A percentile compares a stretch with the other conserved stretches of the same genome.
phyloP scores from a whole-genome alignment of 495 filamentous ascomycete species.

The Penicillium crystallinum region DNA sequence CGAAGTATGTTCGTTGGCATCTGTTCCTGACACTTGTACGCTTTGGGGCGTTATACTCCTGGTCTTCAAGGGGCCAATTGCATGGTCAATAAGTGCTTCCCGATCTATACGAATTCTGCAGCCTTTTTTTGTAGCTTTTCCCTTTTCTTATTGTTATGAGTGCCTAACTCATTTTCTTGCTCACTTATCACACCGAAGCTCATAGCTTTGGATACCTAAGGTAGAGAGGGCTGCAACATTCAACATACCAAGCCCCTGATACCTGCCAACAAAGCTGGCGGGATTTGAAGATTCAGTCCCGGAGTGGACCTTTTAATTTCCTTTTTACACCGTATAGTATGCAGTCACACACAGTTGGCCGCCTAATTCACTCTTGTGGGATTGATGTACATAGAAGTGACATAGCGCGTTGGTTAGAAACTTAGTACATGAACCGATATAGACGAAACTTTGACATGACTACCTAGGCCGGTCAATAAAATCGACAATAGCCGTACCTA shows the following conservation, averaged over 20 bases:
- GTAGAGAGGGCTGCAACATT: not conserved
- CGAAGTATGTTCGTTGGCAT: not conserved
- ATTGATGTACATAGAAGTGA: not conserved
- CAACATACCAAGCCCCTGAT: constrained; percentile 1
- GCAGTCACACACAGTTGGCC: not conserved
- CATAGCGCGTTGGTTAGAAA: not conserved
- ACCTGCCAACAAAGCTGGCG: not conserved
- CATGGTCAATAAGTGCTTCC: no score
- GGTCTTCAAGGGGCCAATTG: no score
- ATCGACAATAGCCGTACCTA: no score
- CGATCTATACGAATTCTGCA: no score
- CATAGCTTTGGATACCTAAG: not conserved
- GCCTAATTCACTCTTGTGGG: not conserved
- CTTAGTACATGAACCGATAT: not conserved
- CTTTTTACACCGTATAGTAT: no score
- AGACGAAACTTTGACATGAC: no score
- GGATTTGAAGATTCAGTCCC: not conserved
- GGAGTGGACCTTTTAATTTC: not conserved
- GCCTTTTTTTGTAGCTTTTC: no score
- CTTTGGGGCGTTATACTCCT: no score
- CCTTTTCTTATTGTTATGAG: no score
- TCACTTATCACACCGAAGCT: not conserved
- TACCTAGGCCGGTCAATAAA: no score
- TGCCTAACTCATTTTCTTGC: not conserved
- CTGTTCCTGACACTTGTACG: no score